These are phyloP conservation scores for Crithidia mellificae DNA, from an alignment of 208 protist species.

Conservation along the genomic window DNA sequence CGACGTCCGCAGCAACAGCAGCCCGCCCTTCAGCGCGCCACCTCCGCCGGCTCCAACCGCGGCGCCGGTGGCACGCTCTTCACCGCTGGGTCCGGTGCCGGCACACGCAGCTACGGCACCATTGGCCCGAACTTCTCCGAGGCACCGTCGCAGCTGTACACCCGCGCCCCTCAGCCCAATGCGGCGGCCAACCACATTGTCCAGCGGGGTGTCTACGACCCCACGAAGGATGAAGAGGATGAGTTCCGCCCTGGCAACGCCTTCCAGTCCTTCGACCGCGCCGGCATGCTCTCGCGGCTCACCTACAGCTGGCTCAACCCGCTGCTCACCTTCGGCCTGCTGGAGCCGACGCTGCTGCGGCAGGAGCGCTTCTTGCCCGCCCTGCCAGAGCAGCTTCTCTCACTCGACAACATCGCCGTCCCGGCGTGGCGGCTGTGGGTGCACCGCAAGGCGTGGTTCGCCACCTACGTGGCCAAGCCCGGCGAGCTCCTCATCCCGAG, in stretches of 20 bases:
- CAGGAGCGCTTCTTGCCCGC: conserved; percentile 66
- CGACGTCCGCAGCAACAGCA: not conserved
- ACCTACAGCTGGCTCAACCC: conserved; percentile 75
- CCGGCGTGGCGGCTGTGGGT: conserved; percentile 66
- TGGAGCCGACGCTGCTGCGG: conserved; percentile 59
- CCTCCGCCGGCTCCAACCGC: not conserved
- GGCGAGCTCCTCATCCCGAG: conserved; percentile 45
- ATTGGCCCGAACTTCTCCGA: conserved; percentile 27
- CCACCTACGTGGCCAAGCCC: conserved; percentile 34
- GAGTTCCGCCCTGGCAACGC: conserved; percentile 70
- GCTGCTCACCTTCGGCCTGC: conserved; percentile 52
- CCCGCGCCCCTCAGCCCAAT: conserved; percentile 1
- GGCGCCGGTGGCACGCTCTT: not conserved
- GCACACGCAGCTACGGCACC: conserved; percentile 23
- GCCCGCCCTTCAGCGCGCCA: conserved; percentile 1
- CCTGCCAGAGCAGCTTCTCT: conserved; percentile 50
- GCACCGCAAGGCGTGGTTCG: conserved; percentile 52
- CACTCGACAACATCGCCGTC: conserved; percentile 48
- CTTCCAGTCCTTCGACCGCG: conserved; percentile 56
- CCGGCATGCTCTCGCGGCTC: conserved; percentile 34
- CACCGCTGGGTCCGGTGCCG: not conserved
- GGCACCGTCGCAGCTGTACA: conserved; percentile 17
- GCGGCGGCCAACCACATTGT: conserved; percentile 29
- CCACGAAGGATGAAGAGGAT: conserved; percentile 48
- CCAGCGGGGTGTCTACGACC: conserved; percentile 42